Base-by-base conservation (phyloP, 495 filamentous ascomycete species). In the Penicillium coprophilum region DNA sequence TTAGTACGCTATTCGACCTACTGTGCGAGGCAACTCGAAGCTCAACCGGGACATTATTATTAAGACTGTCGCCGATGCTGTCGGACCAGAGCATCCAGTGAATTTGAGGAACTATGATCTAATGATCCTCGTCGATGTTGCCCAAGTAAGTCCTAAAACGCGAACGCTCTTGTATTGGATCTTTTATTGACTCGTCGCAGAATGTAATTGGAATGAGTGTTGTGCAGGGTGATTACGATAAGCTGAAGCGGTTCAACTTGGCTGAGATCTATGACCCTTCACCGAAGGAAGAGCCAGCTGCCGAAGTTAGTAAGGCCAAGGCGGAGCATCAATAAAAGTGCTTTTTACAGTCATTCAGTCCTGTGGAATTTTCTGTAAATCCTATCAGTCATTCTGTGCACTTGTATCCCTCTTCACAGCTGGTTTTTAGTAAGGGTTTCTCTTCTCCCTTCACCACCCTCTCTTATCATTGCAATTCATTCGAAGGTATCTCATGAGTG, bases 1-100 rank as follows among this genome's bases (percentile, higher is more conserved):
- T 32, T 63, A 96, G 90, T 98, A 91, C 64, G 94, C 94, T 20
- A 97, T 99, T 56, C 88, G 92, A 8, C 88, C 91, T 34, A 87
- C 82, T 4, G 80, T 92, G 41, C 85, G 95, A 53, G 88, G 91
- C 66, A 88, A 96, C 63, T 85, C 79, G 45, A 82, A 80, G 12
- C 80, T 97, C 56, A 88, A 82, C 58, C 78, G 94, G 43, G 85
- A 91, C 55, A 66, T 69, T 5, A 74, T 97, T 44, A 97, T 99
- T 69, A 85, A 88, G 59, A 83, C 82, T 36, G 80, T 97, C 28
- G 94, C 94, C 3, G 77, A 79, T 31, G 71, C 76, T 12, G 85
- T 89, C 23, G 87, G 87, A 0, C 66, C 75, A 9, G 73, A 79
- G 31, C 95, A 97, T 67, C 87, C 84, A 20, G 94, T 97, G 50